phyloP scores from a whole-genome alignment of 2,329 filamentous ascomycete genomes.

The Calonectria hawksworthii region DNA sequence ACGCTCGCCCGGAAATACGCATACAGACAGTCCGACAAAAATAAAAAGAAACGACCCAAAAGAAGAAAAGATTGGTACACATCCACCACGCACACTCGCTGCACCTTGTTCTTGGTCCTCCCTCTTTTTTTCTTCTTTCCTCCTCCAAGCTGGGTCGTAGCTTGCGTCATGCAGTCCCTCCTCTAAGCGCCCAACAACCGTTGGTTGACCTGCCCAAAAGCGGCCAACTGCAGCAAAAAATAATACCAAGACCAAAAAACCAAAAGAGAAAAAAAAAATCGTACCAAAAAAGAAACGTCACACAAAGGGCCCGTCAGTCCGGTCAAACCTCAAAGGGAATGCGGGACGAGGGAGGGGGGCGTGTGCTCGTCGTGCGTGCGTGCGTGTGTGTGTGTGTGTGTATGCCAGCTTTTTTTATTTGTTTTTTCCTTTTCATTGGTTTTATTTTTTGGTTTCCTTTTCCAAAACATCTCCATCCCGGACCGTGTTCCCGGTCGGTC shows the following conservation, averaged over 20 bases:
- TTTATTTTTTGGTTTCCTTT: neutral
- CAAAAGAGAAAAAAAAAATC: neutral
- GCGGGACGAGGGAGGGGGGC: neutral
- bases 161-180: slow-evolving; percentile 31
- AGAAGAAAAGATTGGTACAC: slow-evolving; percentile 1
- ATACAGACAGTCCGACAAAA: neutral
- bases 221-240: slow-evolving; percentile 35
- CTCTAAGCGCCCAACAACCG: slow-evolving; percentile 33
- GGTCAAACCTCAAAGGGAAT: slow-evolving; percentile 30
- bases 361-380: neutral
- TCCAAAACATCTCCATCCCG: slow-evolving; percentile 2
- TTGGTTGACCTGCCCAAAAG: slow-evolving; percentile 36
- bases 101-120: neutral
- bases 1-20: neutral
- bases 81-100: neutral
- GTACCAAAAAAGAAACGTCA: slow-evolving; percentile 33
- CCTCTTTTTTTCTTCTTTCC: neutral
- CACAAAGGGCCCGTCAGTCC: slow-evolving; percentile 38
- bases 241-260: neutral
- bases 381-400: neutral
- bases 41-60: neutral
- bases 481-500: slow-evolving; percentile 13
- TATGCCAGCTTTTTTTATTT: neutral
- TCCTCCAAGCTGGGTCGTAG: slow-evolving; percentile 8
- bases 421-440: neutral